These are phyloP conservation scores for Megacollybia marginata DNA, from an alignment of 768 basidiomycete species.

Conservation along the genomic window DNA sequence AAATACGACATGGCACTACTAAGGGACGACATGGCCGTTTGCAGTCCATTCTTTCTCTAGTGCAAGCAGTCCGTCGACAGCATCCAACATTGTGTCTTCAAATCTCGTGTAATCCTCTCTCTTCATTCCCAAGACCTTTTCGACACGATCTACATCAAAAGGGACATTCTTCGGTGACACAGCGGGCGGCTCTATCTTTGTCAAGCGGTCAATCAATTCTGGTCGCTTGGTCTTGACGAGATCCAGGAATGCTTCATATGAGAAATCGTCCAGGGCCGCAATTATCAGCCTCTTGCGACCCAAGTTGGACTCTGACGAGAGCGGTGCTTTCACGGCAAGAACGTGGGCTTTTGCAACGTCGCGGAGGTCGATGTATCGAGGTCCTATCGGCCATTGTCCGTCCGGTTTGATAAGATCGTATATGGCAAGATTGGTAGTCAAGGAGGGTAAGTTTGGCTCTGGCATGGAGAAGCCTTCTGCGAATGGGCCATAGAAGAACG, in stretches of 20 bases:
- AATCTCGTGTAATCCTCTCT: not conserved
- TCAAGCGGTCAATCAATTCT: not conserved
- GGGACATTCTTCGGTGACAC: not conserved
- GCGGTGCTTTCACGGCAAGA: too few relatives aligned
- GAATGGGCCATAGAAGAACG: not conserved
- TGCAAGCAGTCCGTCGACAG: too few relatives aligned
- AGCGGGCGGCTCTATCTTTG: not conserved
- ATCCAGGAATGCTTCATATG: too few relatives aligned
- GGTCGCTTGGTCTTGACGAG: too few relatives aligned
- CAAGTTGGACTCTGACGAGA: too few relatives aligned
- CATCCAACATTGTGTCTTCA: too few relatives aligned
- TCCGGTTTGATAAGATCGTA: not conserved
- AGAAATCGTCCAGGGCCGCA: too few relatives aligned
- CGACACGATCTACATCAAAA: not conserved
- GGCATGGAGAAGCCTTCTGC: not conserved
- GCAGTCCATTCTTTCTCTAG: too few relatives aligned
- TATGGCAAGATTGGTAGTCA: not conserved
- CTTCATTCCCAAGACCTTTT: not conserved
- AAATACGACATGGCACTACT: too few relatives aligned
- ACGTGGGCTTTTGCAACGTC: not conserved
- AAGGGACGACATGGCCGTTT: too few relatives aligned
- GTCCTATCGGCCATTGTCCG: not conserved
- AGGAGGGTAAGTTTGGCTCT: not conserved
- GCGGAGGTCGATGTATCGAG: not conserved
- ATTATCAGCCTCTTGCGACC: too few relatives aligned